A percentile compares a stretch with the other conserved stretches of the same genome.
Evolutionary conservation across 306 rosid species (phyloP).

Genomic region (Fragaria nilgerrensis): DNA sequence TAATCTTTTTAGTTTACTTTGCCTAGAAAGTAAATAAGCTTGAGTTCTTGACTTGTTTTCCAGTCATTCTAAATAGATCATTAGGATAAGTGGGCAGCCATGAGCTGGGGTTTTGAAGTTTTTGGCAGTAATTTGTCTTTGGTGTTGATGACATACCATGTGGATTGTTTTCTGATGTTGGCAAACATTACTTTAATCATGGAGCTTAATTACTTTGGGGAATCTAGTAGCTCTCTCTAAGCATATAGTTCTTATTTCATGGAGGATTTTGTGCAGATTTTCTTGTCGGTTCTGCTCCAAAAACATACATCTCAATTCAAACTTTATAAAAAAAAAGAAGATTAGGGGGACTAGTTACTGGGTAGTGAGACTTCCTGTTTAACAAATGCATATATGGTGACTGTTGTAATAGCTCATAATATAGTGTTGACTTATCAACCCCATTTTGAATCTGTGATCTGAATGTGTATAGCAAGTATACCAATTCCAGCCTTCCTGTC

Average conservation of each 20-base stretch:
- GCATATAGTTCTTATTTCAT: not conserved
- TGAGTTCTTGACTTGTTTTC: not conserved
- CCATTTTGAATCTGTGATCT: not conserved
- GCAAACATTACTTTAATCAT: constrained; percentile 7
- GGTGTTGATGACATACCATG: constrained; percentile 19
- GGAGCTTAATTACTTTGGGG: not conserved
- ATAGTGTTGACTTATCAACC: not conserved
- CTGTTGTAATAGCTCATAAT: not conserved
- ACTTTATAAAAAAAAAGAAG: not conserved
- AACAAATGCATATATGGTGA: not conserved
- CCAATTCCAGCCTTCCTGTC: not conserved
- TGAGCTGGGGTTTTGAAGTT: not conserved
- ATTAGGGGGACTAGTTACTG: too few relatives aligned
- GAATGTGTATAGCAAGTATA: not conserved
- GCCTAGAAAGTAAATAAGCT: not conserved
- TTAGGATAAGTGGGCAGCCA: not conserved
- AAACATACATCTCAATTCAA: not conserved
- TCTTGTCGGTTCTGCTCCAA: constrained; percentile 15
- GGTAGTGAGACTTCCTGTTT: not conserved
- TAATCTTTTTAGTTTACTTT: not conserved
- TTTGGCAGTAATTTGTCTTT: constrained; percentile 12
- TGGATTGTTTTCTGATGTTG: constrained; percentile 6
- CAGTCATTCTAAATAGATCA: not conserved
- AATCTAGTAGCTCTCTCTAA: not conserved
- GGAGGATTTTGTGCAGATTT: constrained; percentile 17